Evolutionary conservation across 306 rosid genomes (phyloP).

Genomic region (Gastrolobium villosum): DNA sequence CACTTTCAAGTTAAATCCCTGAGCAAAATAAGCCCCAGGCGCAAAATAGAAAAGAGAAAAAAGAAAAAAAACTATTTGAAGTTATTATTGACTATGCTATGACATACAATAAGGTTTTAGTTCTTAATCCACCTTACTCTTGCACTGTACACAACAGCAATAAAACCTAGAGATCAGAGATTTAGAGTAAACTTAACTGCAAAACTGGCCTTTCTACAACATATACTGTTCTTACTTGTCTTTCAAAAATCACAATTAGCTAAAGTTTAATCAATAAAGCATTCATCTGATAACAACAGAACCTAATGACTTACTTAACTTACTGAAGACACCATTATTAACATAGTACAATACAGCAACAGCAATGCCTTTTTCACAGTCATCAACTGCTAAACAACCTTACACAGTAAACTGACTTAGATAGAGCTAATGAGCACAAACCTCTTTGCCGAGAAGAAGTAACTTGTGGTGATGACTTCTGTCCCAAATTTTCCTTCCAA

Average conservation of each 20-base stretch:
- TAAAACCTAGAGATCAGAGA: not conserved
- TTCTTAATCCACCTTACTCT: slow-evolving; percentile 12
- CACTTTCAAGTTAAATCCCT: not conserved
- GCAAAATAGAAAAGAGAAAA: not conserved
- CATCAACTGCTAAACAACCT: slow-evolving; percentile 24
- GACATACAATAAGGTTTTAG: slow-evolving; percentile 1
- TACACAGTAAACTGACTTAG: slow-evolving; percentile 28
- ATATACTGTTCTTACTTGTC: not conserved
- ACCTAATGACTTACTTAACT: not conserved
- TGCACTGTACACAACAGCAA: not conserved
- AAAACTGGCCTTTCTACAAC: not conserved
- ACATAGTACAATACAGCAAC: not conserved
- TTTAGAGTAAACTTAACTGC: not conserved
- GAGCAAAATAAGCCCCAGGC: not conserved
- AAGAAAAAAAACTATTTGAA: not conserved
- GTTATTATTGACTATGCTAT: not conserved
- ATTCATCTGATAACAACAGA: slow-evolving; percentile 3
- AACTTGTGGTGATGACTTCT: slow-evolving; percentile 30
- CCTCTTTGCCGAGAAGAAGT: slow-evolving; percentile 62
- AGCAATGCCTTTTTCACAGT: not conserved
- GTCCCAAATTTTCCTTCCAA: slow-evolving; percentile 26
- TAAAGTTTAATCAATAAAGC: not conserved
- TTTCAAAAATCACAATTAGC: not conserved
- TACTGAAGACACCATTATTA: not conserved
- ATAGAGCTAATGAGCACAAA: slow-evolving; percentile 49